phyloP scores from a whole-genome alignment of 2,329 filamentous ascomycete species.

The Epichloe baconii region DNA sequence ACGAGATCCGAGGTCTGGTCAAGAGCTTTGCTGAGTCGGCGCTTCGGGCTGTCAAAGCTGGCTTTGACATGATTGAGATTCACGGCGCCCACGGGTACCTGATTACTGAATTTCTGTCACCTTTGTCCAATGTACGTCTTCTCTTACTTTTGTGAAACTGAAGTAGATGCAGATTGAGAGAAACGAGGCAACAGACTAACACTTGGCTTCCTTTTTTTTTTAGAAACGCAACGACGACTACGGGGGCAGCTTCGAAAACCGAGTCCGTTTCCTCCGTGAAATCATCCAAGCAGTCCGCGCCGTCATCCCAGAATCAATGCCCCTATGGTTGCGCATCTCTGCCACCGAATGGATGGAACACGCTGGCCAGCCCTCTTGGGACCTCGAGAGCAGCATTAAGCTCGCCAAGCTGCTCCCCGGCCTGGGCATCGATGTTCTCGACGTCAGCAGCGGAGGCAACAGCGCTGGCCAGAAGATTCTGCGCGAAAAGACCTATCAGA shows the following conservation, averaged over 20 bases:
- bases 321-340: conserved; percentile 59
- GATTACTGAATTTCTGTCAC: conserved; percentile 42
- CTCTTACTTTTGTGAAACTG: too few relatives aligned
- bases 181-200: too few relatives aligned
- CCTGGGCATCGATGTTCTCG: conserved; percentile 67
- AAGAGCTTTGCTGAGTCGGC: conserved; percentile 39
- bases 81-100: conserved; percentile 45
- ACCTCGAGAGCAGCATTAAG: conserved; percentile 30
- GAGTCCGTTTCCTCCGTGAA: conserved; percentile 45
- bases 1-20: conserved; percentile 51
- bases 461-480: conserved; percentile 47
- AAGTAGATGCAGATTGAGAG: too few relatives aligned
- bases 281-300: conserved; percentile 39
- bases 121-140: conserved; percentile 5
- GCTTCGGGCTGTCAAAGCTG: conserved; percentile 43
- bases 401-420: conserved; percentile 59
- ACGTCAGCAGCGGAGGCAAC: conserved; percentile 68
- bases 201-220: too few relatives aligned
- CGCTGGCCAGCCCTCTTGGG: neutral
- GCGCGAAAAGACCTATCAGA: conserved; percentile 56
- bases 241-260: conserved; percentile 36
- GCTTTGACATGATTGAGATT: conserved; percentile 26
- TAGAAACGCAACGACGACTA: conserved; percentile 32
- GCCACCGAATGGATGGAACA: conserved; percentile 61
- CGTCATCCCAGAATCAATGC: conserved; percentile 52